Base-by-base conservation (phyloP, 2,329 filamentous ascomycete genomes). In the Beauveria sp. region DNA sequence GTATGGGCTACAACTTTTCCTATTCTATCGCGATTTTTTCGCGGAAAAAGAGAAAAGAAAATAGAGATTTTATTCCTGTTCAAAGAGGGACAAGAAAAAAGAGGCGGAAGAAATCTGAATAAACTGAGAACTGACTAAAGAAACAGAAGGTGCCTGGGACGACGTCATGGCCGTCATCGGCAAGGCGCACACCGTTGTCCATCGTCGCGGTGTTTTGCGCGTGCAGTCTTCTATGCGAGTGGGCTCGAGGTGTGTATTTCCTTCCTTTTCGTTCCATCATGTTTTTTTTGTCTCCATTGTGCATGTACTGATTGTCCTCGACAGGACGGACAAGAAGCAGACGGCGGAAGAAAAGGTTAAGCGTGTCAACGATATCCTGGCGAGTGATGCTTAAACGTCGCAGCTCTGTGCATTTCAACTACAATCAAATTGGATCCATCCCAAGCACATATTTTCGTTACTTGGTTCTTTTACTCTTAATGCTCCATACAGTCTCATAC, bases 221-320 rank as follows among this genome's bases (percentile, higher is more conserved):
- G 89, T 98, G 46, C 93, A 98, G 79, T 90, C 87, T 31, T 92
- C 93, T 71, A 93, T 98, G 77, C 81, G 93, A 14, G 87, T 92
- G 49, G 93, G 93, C 1, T 89, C 89, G 31, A 86, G 88, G 88
- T 88, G 28, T 10, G 7, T 10, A 10, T 31, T 28, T n/a, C n/a
- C 7, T 46, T 14, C 14, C 43, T 22, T 40, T 31, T 65, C 9
- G 4, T 38, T 38, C 6, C 55, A 18, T n/a, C 4, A 38, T 16
- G 20, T 22, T 5, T 14, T 8, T 53, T 38, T 16, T 22, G 5
- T 4, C 20, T 9, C 31, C 4, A 0, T 54, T 40, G 34, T 54
- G 6, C 38, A 20, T 55, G 18, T 45, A 18, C 43, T 62, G 5
- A 57, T 16, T n/a, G 34, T 40, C 5, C 16, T 22, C 16, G 16